Conservation (phyloP, 495 filamentous ascomycete species). For the Amphirosellinia nigrospora region DNA sequence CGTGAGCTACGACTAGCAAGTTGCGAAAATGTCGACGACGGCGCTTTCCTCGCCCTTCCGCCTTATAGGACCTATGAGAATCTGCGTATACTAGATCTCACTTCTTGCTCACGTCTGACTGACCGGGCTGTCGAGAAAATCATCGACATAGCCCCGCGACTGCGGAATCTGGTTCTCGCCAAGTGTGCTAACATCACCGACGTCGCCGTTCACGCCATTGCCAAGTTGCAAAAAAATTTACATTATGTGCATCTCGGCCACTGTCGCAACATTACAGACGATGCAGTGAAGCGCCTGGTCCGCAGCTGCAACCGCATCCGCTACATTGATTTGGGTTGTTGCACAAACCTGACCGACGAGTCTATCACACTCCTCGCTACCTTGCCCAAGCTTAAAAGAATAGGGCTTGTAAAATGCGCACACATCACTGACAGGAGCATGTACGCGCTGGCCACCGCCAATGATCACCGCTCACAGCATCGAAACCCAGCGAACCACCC, state of each 20-base stretch:
- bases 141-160: slow-evolving; percentile 80
- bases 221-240: slow-evolving; percentile 89
- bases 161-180: slow-evolving; percentile 90
- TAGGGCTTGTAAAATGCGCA: slow-evolving; percentile 93
- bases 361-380: slow-evolving; percentile 85
- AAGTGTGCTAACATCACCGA: slow-evolving; percentile 96
- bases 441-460: slow-evolving; percentile 73
- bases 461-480: slow-evolving; percentile 42
- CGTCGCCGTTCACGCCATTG: slow-evolving; percentile 83
- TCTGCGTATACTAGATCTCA: slow-evolving; percentile 92
- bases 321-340: slow-evolving; percentile 98
- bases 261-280: slow-evolving; percentile 88
- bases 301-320: slow-evolving; percentile 89
- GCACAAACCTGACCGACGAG: slow-evolving; percentile 82
- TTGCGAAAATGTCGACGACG: slow-evolving; percentile 81
- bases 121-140: slow-evolving; percentile 89
- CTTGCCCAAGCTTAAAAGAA: slow-evolving; percentile 89
- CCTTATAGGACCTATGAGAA: slow-evolving; percentile 73
- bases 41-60: slow-evolving; percentile 84
- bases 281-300: slow-evolving; percentile 81
- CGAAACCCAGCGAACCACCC: slow-evolving; percentile 35
- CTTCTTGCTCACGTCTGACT: slow-evolving; percentile 79
- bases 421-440: slow-evolving; percentile 90
- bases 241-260: slow-evolving; percentile 97
- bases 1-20: slow-evolving; percentile 87